Percentiles rank a stretch among this genome's conserved stretches.
Evolutionary conservation across 148 eudicot species (phyloP).

Genomic region (Fagopyrum tataricum): DNA sequence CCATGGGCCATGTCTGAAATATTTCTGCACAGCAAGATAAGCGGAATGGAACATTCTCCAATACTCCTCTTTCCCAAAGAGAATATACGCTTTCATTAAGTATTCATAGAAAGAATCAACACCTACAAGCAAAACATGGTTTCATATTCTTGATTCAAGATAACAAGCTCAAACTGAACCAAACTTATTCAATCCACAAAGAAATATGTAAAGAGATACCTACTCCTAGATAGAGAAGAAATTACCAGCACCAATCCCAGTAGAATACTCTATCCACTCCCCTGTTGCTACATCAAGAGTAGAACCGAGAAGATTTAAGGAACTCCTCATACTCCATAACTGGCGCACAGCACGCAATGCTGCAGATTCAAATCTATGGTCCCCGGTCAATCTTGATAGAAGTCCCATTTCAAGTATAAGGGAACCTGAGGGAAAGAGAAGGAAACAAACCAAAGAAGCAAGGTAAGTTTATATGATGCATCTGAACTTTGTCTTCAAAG

Average conservation of each 20-base stretch:
- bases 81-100: conserved; percentile 79
- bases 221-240: background rate
- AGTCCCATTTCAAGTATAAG: conserved; percentile 98
- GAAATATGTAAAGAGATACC: background rate
- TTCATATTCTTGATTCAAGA: background rate
- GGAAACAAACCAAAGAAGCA: background rate
- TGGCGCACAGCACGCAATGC: conserved; percentile 86
- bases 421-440: conserved; percentile 40
- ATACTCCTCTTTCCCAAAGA: conserved; percentile 83
- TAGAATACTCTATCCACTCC: conserved; percentile 83
- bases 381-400: conserved; percentile 82
- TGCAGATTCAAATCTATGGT: conserved; percentile 70
- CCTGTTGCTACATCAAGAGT: conserved; percentile 88
- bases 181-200: background rate
- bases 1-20: conserved; percentile 96
- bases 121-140: conserved; percentile 31
- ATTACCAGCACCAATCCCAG: conserved; percentile 96
- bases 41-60: conserved; percentile 99
- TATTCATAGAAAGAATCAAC: conserved; percentile 97
- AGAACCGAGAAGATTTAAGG: conserved; percentile 86
- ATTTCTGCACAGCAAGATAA: conserved; percentile 83
- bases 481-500: background rate
- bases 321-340: conserved; percentile 96
- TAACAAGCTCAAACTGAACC: background rate
- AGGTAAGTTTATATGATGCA: background rate